Percentiles rank a stretch among this genome's conserved stretches.
phyloP scores from a whole-genome alignment of 2,329 filamentous ascomycete species.

The Sporothrix pseudoabietina region DNA sequence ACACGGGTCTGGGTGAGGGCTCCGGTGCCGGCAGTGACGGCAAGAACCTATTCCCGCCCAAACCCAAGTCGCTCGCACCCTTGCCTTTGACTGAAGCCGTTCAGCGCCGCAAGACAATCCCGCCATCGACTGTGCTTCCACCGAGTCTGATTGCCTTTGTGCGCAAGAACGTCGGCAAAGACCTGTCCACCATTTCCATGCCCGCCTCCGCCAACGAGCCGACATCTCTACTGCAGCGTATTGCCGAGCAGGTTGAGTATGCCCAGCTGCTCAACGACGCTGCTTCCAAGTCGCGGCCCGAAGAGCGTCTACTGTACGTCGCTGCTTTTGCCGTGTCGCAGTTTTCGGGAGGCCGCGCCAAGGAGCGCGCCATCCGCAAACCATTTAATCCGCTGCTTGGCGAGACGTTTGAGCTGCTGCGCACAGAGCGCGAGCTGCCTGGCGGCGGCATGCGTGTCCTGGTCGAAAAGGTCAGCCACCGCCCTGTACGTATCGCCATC shows the following conservation, averaged over 20 bases:
- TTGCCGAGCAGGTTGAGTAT: slow-evolving; percentile 91
- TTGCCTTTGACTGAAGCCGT: slow-evolving; percentile 70
- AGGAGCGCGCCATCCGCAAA: slow-evolving; percentile 90
- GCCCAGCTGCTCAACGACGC: slow-evolving; percentile 79
- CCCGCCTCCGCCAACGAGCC: slow-evolving; percentile 96
- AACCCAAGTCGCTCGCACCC: slow-evolving; percentile 74
- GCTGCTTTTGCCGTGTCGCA: slow-evolving; percentile 88
- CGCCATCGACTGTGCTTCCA: slow-evolving; percentile 73
- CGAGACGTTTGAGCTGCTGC: slow-evolving; percentile 90
- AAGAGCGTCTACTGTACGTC: slow-evolving; percentile 78
- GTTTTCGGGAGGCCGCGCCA: slow-evolving; percentile 78
- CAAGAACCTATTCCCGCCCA: slow-evolving; percentile 68
- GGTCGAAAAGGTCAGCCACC: slow-evolving; percentile 93
- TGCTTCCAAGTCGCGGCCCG: slow-evolving; percentile 59
- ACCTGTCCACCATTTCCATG: slow-evolving; percentile 95
- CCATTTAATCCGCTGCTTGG: slow-evolving; percentile 97
- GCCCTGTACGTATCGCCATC: slow-evolving; percentile 88
- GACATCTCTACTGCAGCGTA: slow-evolving; percentile 80
- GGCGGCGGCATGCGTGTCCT: slow-evolving; percentile 81
- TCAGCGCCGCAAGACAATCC: slow-evolving; percentile 68
- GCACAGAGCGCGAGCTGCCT: slow-evolving; percentile 72
- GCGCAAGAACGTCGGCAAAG: slow-evolving; percentile 96
- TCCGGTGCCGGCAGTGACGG: slow-evolving; percentile 43
- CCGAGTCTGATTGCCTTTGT: slow-evolving; percentile 93
- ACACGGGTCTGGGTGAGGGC: slow-evolving; percentile 34